Evolutionary conservation across 345 rosid genomes (phyloP), one percentile per base, ranked within the genome.

Genomic region (Raphanus raphanistrum): DNA sequence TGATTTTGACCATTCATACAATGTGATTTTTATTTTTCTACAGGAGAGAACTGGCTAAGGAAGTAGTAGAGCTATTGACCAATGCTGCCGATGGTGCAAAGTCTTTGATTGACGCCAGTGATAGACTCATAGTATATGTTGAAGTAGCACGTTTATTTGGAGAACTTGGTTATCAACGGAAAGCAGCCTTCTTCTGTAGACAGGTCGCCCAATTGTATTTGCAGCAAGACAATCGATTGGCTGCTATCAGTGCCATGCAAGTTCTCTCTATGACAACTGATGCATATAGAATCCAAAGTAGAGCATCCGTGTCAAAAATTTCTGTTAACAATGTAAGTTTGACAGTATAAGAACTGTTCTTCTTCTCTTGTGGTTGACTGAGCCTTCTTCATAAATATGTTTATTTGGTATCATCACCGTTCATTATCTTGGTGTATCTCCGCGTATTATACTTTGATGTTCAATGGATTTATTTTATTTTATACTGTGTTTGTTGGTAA

Each of bases 181-280:
- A 91, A 86, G 96, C 98, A 69, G 99, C 98, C 79, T 93, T 96
- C 86, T 96, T 93, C 68, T 91, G 98, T 41, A 93, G 99, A 87
- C 97, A 90, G 87, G 97, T 96, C 16, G 99, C 98, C 72, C 98
- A 86, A 85, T 78, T 93, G 85, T 96, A 96, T 82, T 81, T 96
- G 86, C 93, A 90, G 77, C 99, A 93, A 80, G 98, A 93, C 70
- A 91, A 89, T 80, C 90, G 89, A 77, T 79, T 92, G 74, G 98
- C 97, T 68, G 98, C 99, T 61, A 89, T 84, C 38, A 93, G 98
- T 83, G 98, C 99, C 76, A 84, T 96, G 97, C 97, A 93, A 84
- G 90, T 93, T 81, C 83, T 96, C 83, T 90, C 91, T 61, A 85
- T 96, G 97, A 91, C 99, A 54, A 87, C 98, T 17, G 89, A 87